A percentile compares a stretch with the other conserved stretches of the same genome.
Conservation (phyloP, 768 basidiomycete genomes). For the Suillus clintonianus region DNA sequence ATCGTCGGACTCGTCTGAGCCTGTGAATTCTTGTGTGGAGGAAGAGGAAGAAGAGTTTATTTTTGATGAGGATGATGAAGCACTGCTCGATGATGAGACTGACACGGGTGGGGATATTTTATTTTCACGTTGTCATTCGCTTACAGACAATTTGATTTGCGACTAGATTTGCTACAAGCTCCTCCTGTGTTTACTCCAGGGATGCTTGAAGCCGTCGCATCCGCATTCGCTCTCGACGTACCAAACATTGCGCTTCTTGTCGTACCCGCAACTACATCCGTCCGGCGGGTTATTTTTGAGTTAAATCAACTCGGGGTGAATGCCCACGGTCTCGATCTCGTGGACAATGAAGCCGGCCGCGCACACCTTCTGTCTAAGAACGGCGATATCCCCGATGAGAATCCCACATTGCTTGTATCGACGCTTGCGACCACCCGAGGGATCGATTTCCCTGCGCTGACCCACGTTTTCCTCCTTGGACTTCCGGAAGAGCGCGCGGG, state of each 20-base stretch:
- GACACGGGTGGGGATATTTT: constrained; percentile 21
- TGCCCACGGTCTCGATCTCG: constrained; percentile 61
- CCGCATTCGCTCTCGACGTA: constrained; percentile 72
- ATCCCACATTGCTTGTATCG: constrained; percentile 65
- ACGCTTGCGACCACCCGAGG: constrained; percentile 74
- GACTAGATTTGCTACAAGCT: constrained; percentile 44
- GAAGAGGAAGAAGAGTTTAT: constrained; percentile 14
- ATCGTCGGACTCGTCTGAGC: neutral
- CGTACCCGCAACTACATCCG: constrained; percentile 59
- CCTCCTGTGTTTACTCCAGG: constrained; percentile 57
- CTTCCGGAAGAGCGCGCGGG: constrained; percentile 52
- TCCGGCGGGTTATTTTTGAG: constrained; percentile 65
- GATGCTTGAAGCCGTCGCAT: constrained; percentile 67
- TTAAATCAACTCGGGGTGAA: constrained; percentile 66
- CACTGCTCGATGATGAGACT: constrained; percentile 15
- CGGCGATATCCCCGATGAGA: constrained; percentile 37
- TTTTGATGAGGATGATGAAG: constrained; percentile 24
- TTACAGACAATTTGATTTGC: constrained; percentile 10
- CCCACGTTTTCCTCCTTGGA: constrained; percentile 76
- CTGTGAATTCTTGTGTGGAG: neutral
- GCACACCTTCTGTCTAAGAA: constrained; percentile 42
- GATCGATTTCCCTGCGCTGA: constrained; percentile 68
- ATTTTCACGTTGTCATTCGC: neutral
- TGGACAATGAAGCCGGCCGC: constrained; percentile 43
- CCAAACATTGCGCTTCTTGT: constrained; percentile 68